These are phyloP conservation scores for Pichia californica DNA, from an alignment of 805 yeast genomes.

Conservation along the genomic window DNA sequence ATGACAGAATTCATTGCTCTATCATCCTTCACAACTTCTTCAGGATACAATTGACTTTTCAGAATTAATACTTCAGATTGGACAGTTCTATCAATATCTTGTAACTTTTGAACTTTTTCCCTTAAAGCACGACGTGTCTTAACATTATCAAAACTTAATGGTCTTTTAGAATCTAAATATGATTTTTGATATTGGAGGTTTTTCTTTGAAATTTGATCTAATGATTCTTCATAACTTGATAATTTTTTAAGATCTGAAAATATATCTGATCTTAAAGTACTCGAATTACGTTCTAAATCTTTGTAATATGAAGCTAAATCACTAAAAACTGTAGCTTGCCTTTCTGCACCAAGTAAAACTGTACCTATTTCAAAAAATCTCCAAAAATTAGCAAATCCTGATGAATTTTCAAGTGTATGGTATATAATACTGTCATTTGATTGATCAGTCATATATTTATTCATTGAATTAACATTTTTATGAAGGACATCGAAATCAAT, in stretches of 20 bases:
- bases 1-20: constrained; percentile 24
- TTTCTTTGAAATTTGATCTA: constrained; percentile 5
- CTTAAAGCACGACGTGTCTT: constrained; percentile 16
- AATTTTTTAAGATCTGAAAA: constrained; percentile 9
- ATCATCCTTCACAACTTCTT: constrained; percentile 23
- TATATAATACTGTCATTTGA: constrained; percentile 9
- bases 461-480: constrained; percentile 17
- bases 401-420: constrained; percentile 21
- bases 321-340: not conserved
- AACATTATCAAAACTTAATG: constrained; percentile 18
- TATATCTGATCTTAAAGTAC: not conserved
- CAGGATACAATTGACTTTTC: constrained; percentile 26
- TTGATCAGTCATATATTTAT: constrained; percentile 23
- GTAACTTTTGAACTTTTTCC: constrained; percentile 12
- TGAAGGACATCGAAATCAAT: constrained; percentile 24
- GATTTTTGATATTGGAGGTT: not conserved
- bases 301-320: not conserved
- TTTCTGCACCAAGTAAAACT: constrained; percentile 13
- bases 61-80: constrained; percentile 23
- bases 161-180: constrained; percentile 6
- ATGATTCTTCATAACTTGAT: constrained; percentile 8
- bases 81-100: constrained; percentile 14
- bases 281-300: not conserved
- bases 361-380: constrained; percentile 24
- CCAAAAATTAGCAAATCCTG: constrained; percentile 25